phyloP scores from a whole-genome alignment of 352 stramenopile genomes.

The Plasmopara muralis region DNA sequence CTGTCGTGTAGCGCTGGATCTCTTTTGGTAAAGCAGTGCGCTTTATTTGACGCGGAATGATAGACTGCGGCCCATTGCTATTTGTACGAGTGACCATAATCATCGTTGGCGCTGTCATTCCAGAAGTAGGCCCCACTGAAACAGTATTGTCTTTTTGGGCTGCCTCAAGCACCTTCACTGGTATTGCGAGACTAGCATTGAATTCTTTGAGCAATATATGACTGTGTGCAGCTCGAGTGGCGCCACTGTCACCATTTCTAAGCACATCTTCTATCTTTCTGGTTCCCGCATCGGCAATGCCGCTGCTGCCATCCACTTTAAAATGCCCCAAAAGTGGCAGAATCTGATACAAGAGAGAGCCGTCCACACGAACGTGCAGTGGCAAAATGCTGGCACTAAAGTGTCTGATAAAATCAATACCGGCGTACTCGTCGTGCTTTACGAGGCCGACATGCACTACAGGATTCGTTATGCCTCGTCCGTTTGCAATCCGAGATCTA shows the following conservation, averaged over 20 bases:
- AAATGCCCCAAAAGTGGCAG: constrained; percentile 54
- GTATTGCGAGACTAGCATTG: constrained; percentile 61
- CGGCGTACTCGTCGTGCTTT: constrained; percentile 82
- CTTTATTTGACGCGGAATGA: constrained; percentile 19
- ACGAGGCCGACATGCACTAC: constrained; percentile 68
- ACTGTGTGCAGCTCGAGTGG: constrained; percentile 31
- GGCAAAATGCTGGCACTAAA: constrained; percentile 67
- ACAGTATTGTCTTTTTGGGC: constrained; percentile 56
- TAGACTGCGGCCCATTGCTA: constrained; percentile 13
- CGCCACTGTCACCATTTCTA: constrained; percentile 20
- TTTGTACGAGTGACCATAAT: constrained; percentile 25
- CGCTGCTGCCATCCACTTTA: constrained; percentile 32
- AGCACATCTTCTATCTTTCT: constrained; percentile 23
- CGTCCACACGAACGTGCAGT: constrained; percentile 76
- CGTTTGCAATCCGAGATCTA: constrained; percentile 41
- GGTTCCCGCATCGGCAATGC: constrained; percentile 9
- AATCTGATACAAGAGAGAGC: constrained; percentile 70
- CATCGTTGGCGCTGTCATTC: constrained; percentile 27
- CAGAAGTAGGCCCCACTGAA: constrained; percentile 30
- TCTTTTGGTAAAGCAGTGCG: constrained; percentile 28
- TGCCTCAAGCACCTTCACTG: constrained; percentile 62
- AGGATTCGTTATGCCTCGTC: constrained; percentile 49
- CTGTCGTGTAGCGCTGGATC: constrained; percentile 27
- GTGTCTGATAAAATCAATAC: constrained; percentile 83
- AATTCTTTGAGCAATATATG: constrained; percentile 63